These are phyloP conservation scores for Tulasnella calospora DNA, from an alignment of 768 basidiomycete genomes.

Conservation along the genomic window DNA sequence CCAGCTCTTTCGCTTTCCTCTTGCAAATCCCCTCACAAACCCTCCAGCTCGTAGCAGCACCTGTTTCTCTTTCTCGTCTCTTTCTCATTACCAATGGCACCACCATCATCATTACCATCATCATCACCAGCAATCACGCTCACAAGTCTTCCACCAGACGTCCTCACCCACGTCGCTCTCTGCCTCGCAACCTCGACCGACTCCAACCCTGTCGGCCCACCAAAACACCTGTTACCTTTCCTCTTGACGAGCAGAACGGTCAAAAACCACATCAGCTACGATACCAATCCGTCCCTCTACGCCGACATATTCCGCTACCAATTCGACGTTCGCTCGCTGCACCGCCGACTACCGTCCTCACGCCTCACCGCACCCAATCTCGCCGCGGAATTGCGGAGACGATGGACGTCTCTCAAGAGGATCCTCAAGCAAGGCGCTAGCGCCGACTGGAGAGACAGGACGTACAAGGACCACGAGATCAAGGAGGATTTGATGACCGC, in stretches of 20 bases:
- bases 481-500: constrained; percentile 23
- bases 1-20: background rate
- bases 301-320: constrained; percentile 26
- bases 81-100: background rate
- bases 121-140: background rate
- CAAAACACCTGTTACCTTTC: constrained; percentile 18
- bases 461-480: background rate
- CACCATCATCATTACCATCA: background rate
- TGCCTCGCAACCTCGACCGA: background rate
- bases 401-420: constrained; percentile 16
- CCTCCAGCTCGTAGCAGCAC: background rate
- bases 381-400: constrained; percentile 15
- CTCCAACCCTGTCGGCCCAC: constrained; percentile 18
- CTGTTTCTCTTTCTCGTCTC: background rate
- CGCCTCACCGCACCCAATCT: constrained; percentile 14
- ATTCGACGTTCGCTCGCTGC: constrained; percentile 25
- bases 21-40: background rate
- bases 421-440: background rate
- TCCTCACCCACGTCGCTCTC: constrained; percentile 27
- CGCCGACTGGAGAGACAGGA: background rate
- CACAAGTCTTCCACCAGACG: constrained; percentile 16
- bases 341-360: constrained; percentile 16
- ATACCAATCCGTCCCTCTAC: constrained; percentile 13
- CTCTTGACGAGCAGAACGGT: constrained; percentile 14
- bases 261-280: constrained; percentile 8